phyloP scores from a whole-genome alignment of 345 rosid species.

The Sonneratia caseolaris region DNA sequence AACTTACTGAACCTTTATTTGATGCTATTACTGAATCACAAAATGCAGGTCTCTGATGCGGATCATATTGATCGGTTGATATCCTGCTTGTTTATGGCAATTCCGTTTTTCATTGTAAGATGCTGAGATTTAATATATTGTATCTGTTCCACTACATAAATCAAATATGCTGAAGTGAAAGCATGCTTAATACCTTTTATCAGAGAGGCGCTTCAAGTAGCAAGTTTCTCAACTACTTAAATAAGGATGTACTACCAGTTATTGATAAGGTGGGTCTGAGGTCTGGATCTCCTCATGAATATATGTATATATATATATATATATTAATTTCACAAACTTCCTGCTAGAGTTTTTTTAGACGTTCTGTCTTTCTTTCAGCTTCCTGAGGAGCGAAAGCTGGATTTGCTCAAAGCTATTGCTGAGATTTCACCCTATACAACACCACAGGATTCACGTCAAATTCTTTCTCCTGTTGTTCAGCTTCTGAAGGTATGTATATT shows the following conservation, averaged over 20 bases:
- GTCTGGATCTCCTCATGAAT: not conserved
- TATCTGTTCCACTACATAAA: constrained; percentile 5
- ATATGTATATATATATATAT: no score
- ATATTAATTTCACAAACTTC: not conserved
- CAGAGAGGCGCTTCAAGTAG: constrained; percentile 93
- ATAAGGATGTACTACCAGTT: constrained; percentile 80
- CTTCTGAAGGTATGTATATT: constrained; percentile 62
- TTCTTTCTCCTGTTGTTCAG: constrained; percentile 81
- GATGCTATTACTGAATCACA: not conserved
- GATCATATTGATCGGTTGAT: constrained; percentile 95
- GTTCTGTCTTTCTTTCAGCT: constrained; percentile 36
- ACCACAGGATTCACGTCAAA: constrained; percentile 91
- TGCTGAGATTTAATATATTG: constrained; percentile 4
- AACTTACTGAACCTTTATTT: not conserved
- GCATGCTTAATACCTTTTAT: constrained; percentile 9
- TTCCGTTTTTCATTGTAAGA: constrained; percentile 88
- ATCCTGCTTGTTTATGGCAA: constrained; percentile 85
- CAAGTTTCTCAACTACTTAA: constrained; percentile 82
- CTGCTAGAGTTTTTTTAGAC: not conserved
- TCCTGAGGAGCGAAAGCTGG: constrained; percentile 93
- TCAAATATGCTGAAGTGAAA: constrained; percentile 1
- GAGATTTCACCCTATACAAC: constrained; percentile 82
- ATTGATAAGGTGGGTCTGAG: constrained; percentile 62
- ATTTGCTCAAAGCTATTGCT: constrained; percentile 89
- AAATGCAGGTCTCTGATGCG: constrained; percentile 70